A percentile compares a stretch with the other conserved stretches of the same genome.
Conservation (phyloP, 2,329 filamentous ascomycete species). For the Myriosclerotinia curreyana region DNA sequence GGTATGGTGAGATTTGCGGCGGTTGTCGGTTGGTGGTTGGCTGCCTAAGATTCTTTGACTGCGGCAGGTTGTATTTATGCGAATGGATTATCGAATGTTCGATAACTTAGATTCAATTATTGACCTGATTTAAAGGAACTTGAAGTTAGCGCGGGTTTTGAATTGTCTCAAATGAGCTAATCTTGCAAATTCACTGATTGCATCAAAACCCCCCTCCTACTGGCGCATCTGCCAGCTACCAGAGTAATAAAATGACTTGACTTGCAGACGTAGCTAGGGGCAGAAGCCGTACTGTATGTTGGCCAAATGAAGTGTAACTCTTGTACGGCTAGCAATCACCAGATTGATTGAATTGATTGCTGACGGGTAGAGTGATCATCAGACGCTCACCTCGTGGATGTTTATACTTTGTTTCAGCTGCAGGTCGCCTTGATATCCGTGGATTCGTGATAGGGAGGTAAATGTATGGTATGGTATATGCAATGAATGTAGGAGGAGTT, state of each 20-base stretch:
- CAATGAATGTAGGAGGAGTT: neutral
- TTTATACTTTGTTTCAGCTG: slow-evolving; percentile 9
- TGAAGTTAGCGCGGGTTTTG: neutral
- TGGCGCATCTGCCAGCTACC: neutral
- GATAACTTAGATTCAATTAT: neutral
- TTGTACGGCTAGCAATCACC: slow-evolving; percentile 18
- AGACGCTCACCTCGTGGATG: slow-evolving; percentile 22
- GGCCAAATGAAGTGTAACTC: slow-evolving; percentile 17
- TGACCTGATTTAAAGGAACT: neutral
- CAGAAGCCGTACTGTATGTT: neutral
- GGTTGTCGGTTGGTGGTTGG: neutral
- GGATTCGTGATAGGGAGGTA: neutral
- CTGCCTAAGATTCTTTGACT: neutral
- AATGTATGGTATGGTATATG: too few relatives aligned
- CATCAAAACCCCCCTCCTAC: too few relatives aligned
- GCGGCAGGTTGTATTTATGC: slow-evolving; percentile 5
- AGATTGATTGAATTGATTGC: slow-evolving; percentile 7
- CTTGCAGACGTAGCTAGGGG: neutral
- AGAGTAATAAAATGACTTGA: neutral
- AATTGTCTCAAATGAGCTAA: neutral
- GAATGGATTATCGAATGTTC: neutral
- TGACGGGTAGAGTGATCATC: slow-evolving; percentile 22
- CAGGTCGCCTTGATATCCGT: slow-evolving; percentile 16
- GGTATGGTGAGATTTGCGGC: too few relatives aligned
- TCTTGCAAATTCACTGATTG: slow-evolving; percentile 6